Conservation (phyloP, 1,284 basidiomycete species). For the Xerocomus nothofagi region DNA sequence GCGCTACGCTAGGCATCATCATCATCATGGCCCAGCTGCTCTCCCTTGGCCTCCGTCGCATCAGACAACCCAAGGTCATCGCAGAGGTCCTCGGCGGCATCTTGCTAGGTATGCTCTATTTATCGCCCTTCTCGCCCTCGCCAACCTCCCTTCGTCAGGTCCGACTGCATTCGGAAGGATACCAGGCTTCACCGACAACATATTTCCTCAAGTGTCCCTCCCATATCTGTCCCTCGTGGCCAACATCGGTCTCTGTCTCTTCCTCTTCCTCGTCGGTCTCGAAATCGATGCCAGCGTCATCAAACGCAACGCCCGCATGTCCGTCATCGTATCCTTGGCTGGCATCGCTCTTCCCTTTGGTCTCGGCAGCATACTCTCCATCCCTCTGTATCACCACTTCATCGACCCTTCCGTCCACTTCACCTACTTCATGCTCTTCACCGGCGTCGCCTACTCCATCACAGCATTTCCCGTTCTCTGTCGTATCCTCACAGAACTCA, state of each 20-base stretch:
- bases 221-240: constrained; percentile 80
- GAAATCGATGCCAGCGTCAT: constrained; percentile 83
- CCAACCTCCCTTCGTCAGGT: constrained; percentile 34
- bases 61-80: constrained; percentile 72
- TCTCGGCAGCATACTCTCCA: constrained; percentile 80
- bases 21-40: constrained; percentile 65
- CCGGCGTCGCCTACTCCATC: constrained; percentile 89
- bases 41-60: constrained; percentile 51
- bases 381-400: constrained; percentile 71
- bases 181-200: constrained; percentile 40
- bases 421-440: constrained; percentile 92
- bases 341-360: constrained; percentile 81
- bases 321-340: constrained; percentile 59
- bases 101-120: constrained; percentile 46
- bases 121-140: neutral
- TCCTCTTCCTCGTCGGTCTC: constrained; percentile 88
- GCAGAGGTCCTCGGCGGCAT: constrained; percentile 79
- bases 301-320: constrained; percentile 71
- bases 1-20: constrained; percentile 50
- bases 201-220: constrained; percentile 77
- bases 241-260: constrained; percentile 87
- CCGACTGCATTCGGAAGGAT: constrained; percentile 54
- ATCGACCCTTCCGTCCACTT: constrained; percentile 69
- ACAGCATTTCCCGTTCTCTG: constrained; percentile 94
- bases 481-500: constrained; percentile 79